These are phyloP conservation scores for Asterochloris sp. DNA, from an alignment of 139 green algal genomes.

Conservation along the genomic window DNA sequence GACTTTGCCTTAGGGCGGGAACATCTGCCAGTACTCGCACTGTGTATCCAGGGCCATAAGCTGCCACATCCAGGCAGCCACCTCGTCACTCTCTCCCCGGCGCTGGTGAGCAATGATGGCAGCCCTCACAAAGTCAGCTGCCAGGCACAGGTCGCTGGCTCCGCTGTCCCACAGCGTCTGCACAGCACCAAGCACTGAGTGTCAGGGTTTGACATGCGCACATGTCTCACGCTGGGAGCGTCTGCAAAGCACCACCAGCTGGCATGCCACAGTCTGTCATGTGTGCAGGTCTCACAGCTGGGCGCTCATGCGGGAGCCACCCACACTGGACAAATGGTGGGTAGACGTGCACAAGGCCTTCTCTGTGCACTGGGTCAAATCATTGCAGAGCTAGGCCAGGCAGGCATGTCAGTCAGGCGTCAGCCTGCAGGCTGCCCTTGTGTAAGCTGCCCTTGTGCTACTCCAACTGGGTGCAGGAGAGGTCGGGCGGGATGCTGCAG, in stretches of 20 bases:
- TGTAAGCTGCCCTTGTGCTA: too few species aligned
- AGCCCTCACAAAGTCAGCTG: slow-evolving; percentile 34
- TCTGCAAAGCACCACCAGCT: not conserved
- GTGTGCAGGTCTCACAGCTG: too few species aligned
- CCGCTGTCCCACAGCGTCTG: not conserved
- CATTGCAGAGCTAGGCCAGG: too few species aligned
- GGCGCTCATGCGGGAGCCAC: too few species aligned
- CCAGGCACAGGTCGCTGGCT: not conserved
- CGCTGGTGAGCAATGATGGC: slow-evolving; percentile 64
- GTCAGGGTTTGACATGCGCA: not conserved
- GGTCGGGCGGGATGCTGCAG: not conserved
- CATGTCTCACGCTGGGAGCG: not conserved
- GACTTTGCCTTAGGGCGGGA: slow-evolving; percentile 9
- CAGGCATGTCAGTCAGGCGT: too few species aligned
- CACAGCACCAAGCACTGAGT: not conserved
- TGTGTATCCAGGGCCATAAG: slow-evolving; percentile 62
- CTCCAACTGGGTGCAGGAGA: too few species aligned
- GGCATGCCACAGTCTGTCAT: not conserved
- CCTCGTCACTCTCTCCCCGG: slow-evolving; percentile 66
- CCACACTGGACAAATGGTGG: too few species aligned
- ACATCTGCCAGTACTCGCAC: slow-evolving; percentile 54
- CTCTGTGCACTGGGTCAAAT: too few species aligned
- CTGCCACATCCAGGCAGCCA: slow-evolving; percentile 70
- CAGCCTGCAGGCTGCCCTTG: too few species aligned
- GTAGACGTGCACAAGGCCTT: too few species aligned